Evolutionary conservation across 177 flowering plant genomes (phyloP).

Genomic region (Tripterygium wilfordii): DNA sequence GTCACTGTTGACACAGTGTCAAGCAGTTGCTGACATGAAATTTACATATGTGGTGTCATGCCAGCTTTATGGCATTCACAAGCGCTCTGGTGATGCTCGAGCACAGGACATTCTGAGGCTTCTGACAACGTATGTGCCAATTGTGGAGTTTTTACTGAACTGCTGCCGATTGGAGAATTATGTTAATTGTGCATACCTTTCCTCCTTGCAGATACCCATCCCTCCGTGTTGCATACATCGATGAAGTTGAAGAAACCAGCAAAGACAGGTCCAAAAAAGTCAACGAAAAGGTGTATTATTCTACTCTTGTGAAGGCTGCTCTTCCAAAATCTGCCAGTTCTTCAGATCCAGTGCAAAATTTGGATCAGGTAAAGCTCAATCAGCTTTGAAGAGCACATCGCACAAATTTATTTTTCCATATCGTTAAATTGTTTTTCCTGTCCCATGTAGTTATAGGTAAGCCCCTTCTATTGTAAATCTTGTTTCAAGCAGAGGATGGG

Average conservation of each 20-base stretch:
- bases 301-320: constrained; percentile 86
- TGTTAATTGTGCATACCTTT: constrained; percentile 1
- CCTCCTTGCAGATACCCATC: constrained; percentile 69
- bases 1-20: constrained; percentile 81
- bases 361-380: constrained; percentile 71
- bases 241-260: constrained; percentile 86
- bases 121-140: constrained; percentile 61
- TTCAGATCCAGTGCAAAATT: constrained; percentile 63
- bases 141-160: not conserved
- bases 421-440: no score
- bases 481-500: no score
- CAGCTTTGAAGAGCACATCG: not conserved
- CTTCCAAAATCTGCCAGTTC: constrained; percentile 62
- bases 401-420: no score
- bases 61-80: constrained; percentile 90
- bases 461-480: no score
- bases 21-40: constrained; percentile 98
- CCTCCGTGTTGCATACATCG: constrained; percentile 97
- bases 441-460: no score
- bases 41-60: constrained; percentile 95
- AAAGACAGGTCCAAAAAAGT: constrained; percentile 57
- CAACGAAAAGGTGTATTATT: constrained; percentile 72
- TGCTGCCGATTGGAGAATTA: not conserved
- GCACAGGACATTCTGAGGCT: constrained; percentile 84
- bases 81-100: constrained; percentile 76